These are phyloP conservation scores for Tubosaeta sp. DNA, from an alignment of 768 basidiomycete species.

Conservation along the genomic window DNA sequence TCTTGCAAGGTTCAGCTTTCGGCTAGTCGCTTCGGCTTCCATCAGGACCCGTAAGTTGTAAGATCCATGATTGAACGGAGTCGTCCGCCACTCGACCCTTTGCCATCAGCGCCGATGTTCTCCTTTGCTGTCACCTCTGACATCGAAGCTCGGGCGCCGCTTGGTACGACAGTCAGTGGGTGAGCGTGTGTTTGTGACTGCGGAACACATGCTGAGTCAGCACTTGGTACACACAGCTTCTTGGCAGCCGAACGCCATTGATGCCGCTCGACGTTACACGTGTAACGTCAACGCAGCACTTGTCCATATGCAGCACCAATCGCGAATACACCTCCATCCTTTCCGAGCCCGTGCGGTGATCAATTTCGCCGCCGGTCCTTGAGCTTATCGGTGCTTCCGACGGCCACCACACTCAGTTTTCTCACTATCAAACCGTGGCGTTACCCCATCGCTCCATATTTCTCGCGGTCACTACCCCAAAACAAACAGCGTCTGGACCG, in stretches of 20 bases:
- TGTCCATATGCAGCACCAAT: background rate
- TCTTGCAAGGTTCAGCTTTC: background rate
- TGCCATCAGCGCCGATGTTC: background rate
- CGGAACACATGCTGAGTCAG: constrained; percentile 9
- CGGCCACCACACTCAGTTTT: background rate
- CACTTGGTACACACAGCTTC: background rate
- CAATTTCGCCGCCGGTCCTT: background rate
- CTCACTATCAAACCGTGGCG: constrained; percentile 8
- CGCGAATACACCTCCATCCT: background rate
- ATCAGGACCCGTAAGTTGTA: background rate
- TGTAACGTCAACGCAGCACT: constrained; percentile 21
- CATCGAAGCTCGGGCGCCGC: background rate
- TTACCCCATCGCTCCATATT: constrained; percentile 5
- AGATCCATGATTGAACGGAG: background rate
- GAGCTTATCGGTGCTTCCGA: background rate
- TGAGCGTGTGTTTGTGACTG: background rate
- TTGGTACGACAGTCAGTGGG: background rate
- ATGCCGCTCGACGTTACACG: constrained; percentile 26
- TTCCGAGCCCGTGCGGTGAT: background rate
- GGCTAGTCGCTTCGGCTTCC: background rate
- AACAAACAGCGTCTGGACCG: background rate
- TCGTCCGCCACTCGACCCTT: background rate
- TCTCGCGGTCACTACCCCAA: constrained; percentile 6
- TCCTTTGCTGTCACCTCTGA: background rate
- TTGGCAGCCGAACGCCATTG: background rate